Conservation (phyloP, 106 monocot species). For the Amphibolis antarctica region DNA sequence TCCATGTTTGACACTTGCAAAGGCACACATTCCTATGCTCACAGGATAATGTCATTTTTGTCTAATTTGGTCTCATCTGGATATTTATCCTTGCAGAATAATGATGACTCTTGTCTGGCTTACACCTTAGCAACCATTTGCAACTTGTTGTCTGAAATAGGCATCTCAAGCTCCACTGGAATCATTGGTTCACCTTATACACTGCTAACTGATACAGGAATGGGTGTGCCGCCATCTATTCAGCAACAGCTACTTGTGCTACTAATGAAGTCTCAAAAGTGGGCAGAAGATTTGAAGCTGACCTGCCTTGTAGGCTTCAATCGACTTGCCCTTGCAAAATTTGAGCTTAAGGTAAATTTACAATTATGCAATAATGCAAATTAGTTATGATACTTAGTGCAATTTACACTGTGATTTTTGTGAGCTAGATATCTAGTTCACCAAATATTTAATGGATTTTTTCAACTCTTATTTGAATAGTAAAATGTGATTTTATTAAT, state of each 20-base stretch:
- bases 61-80: background rate
- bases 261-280: conserved; percentile 67
- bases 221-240: conserved; percentile 54
- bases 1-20: too few relatives aligned
- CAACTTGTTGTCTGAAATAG: conserved; percentile 70
- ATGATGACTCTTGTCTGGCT: conserved; percentile 79
- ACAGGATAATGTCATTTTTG: background rate
- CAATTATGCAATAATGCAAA: background rate
- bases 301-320: conserved; percentile 55
- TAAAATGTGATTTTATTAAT: too few relatives aligned
- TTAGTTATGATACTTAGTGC: background rate
- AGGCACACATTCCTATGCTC: too few relatives aligned
- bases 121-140: conserved; percentile 81
- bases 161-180: conserved; percentile 47
- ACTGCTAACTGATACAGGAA: conserved; percentile 48
- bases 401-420: background rate
- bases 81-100: conserved; percentile 41
- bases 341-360: conserved; percentile 87
- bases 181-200: conserved; percentile 65
- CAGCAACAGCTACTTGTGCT: conserved; percentile 87
- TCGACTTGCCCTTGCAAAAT: conserved; percentile 70
- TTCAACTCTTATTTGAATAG: too few relatives aligned
- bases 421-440: background rate
- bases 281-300: conserved; percentile 68
- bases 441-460: too few relatives aligned